Evolutionary conservation across 306 rosid species (phyloP).

Genomic region (Pachyrhizus erosus): DNA sequence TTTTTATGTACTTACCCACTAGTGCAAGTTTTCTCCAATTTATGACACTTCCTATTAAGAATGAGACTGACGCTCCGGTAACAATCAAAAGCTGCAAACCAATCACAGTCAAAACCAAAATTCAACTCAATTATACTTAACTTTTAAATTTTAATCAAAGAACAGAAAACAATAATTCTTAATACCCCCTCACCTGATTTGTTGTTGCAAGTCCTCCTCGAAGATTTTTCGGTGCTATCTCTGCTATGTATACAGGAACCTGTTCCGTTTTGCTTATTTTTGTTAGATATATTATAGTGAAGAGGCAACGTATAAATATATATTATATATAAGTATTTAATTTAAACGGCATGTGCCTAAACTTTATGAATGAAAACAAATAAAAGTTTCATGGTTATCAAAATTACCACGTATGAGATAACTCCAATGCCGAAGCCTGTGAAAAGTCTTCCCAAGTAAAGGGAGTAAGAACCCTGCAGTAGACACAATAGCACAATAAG

Average conservation of each 20-base stretch:
- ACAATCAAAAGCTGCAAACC: slow-evolving; percentile 67
- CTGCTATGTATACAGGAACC: slow-evolving; percentile 84
- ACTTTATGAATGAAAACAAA: not conserved
- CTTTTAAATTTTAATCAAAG: not conserved
- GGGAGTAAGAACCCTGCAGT: slow-evolving; percentile 56
- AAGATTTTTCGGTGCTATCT: slow-evolving; percentile 76
- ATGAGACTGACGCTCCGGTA: slow-evolving; percentile 67
- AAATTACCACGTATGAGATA: slow-evolving; percentile 81
- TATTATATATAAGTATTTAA: not conserved
- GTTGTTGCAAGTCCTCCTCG: slow-evolving; percentile 74
- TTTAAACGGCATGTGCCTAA: slow-evolving; percentile 6
- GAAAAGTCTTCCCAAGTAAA: slow-evolving; percentile 72
- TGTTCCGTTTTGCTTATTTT: slow-evolving; percentile 40
- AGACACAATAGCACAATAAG: not conserved
- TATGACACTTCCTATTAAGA: slow-evolving; percentile 67
- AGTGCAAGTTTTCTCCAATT: slow-evolving; percentile 70
- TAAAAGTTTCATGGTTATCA: not conserved
- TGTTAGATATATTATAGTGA: not conserved
- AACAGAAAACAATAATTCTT: not conserved
- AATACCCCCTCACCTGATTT: slow-evolving; percentile 55
- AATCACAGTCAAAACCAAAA: slow-evolving; percentile 14
- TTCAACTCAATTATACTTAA: not conserved
- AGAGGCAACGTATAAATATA: too few species aligned
- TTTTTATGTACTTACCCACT: slow-evolving; percentile 54
- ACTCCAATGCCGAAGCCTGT: slow-evolving; percentile 91